phyloP scores from a whole-genome alignment of 148 eudicot species.

The Arbutus unedo region DNA sequence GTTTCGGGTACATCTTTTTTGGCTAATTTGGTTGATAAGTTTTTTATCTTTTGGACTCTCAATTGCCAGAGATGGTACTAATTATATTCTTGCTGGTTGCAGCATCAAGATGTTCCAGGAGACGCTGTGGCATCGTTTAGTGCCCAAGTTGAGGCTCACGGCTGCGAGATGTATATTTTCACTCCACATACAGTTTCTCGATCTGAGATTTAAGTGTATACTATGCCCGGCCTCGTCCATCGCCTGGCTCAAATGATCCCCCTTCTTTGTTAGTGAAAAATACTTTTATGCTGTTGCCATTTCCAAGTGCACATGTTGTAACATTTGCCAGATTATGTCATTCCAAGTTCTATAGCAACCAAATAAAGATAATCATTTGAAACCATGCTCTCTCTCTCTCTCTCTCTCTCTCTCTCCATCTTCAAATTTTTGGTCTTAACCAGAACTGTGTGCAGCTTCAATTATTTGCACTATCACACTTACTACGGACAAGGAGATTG shows the following conservation, averaged over 20 bases:
- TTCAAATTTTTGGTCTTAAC: background rate
- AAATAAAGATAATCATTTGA: background rate
- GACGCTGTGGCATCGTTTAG: conserved; percentile 59
- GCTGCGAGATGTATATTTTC: conserved; percentile 71
- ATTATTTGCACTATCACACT: background rate
- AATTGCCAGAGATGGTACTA: background rate
- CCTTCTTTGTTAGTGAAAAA: background rate
- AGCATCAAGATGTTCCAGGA: conserved; percentile 54
- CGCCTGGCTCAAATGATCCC: background rate
- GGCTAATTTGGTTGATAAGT: background rate
- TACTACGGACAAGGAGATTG: background rate
- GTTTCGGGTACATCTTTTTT: background rate
- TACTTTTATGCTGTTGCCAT: background rate
- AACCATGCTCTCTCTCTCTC: background rate
- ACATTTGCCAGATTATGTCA: background rate
- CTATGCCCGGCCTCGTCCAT: background rate
- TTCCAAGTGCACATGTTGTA: background rate
- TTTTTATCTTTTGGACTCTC: background rate
- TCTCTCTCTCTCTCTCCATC: background rate
- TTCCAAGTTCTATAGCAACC: background rate
- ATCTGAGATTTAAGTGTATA: conserved; percentile 24
- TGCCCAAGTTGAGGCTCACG: conserved; percentile 59
- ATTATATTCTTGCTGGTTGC: conserved; percentile 16
- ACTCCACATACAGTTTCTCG: conserved; percentile 42
- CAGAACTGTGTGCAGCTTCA: background rate